Conservation (phyloP, 2,329 filamentous ascomycete species). For the Cytospora piceae region DNA sequence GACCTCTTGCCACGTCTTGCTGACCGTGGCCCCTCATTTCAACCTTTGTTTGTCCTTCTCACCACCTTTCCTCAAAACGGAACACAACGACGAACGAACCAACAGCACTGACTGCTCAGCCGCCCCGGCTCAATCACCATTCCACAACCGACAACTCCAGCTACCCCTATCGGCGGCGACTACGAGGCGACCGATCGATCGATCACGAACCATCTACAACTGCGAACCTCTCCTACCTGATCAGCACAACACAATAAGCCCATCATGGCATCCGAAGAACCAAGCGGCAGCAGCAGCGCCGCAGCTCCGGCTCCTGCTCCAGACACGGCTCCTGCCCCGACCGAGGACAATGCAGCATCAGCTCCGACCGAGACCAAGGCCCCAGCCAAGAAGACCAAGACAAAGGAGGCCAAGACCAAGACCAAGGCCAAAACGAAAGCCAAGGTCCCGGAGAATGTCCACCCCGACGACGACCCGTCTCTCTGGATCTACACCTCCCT, state of each 20-base stretch:
- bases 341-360: background rate
- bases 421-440: constrained; percentile 31
- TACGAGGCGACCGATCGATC: background rate
- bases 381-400: constrained; percentile 19
- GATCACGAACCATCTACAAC: background rate
- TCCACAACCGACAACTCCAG: constrained; percentile 1
- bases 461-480: constrained; percentile 65
- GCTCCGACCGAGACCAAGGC: constrained; percentile 7
- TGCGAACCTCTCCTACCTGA: background rate
- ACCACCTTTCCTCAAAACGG: background rate
- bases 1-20: background rate
- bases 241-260: constrained; percentile 1
- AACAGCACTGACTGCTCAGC: constrained; percentile 13
- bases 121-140: constrained; percentile 22
- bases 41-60: constrained; percentile 5
- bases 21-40: constrained; percentile 17
- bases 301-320: constrained; percentile 11
- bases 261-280: constrained; percentile 28
- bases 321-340: constrained; percentile 5
- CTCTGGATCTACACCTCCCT: constrained; percentile 97
- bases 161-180: background rate
- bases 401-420: constrained; percentile 22
- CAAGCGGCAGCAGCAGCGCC: constrained; percentile 19
- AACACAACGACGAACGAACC: constrained; percentile 12
- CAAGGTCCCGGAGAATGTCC: constrained; percentile 30